phyloP scores from a whole-genome alignment of 2,329 filamentous ascomycete genomes.

The Aspergillus sp. region DNA sequence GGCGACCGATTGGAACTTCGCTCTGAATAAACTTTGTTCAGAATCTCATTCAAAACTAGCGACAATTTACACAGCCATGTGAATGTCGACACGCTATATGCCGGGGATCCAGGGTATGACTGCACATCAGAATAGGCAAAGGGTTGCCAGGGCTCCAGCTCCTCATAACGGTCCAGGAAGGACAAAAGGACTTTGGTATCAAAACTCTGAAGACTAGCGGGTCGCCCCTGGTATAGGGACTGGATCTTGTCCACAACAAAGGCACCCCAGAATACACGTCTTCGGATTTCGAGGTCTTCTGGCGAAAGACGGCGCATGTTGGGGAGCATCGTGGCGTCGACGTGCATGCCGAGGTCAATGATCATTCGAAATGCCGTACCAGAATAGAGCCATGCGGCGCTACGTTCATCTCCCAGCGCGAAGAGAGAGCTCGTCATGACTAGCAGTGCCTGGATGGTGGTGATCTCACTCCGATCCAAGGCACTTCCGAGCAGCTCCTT shows the following conservation, averaged over 20 bases:
- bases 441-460: slow-evolving; percentile 57
- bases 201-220: slow-evolving; percentile 46
- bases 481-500: slow-evolving; percentile 49
- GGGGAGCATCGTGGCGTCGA: slow-evolving; percentile 22
- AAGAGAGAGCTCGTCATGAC: slow-evolving; percentile 56
- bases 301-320: slow-evolving; percentile 22
- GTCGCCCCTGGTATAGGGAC: slow-evolving; percentile 57
- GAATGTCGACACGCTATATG: slow-evolving; percentile 40
- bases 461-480: slow-evolving; percentile 54
- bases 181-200: slow-evolving; percentile 51
- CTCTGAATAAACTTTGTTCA: background rate
- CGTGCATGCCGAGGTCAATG: slow-evolving; percentile 54
- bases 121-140: slow-evolving; percentile 11
- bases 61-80: slow-evolving; percentile 45
- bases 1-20: too few relatives aligned
- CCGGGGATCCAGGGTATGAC: slow-evolving; percentile 29
- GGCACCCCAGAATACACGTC: slow-evolving; percentile 38
- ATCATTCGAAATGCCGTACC: slow-evolving; percentile 56
- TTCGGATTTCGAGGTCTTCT: slow-evolving; percentile 32
- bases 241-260: slow-evolving; percentile 55
- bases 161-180: slow-evolving; percentile 47
- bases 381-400: slow-evolving; percentile 55
- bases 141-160: slow-evolving; percentile 47
- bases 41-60: slow-evolving; percentile 31
- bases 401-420: slow-evolving; percentile 52